Evolutionary conservation across 768 basidiomycete genomes (phyloP), one percentile per base, ranked within the genome.

Genomic region (Serendipita sp.): DNA sequence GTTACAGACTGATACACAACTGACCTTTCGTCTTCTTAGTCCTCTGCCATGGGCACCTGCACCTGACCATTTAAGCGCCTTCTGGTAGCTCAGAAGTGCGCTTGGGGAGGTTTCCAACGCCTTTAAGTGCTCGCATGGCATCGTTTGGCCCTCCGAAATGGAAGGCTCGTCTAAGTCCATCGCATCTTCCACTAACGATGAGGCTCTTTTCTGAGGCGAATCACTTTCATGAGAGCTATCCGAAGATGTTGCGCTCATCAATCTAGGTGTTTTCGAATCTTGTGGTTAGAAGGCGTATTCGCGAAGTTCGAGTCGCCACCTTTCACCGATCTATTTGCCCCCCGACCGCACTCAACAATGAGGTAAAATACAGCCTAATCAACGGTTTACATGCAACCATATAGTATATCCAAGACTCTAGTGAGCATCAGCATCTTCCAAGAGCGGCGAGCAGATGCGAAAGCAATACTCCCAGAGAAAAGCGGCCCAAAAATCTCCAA

Each of bases 161-260:
- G 53, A 31, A 26, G n/a, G 26, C 9, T 28, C 33, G 30, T 58
- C 53, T 9, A 58, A n/a, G 4, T 58, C 53, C 53, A 58, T 58
- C 17, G 26, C 33, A 33, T 58, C 53, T 9, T 34, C 53, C 30
- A 31, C 9, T n/a, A 4, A 13, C 0, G 53, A 58, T 24, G 30
- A 4, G 4, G 13, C 53, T 58, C 53, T 58, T 33, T 58, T 58
- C 4, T 24, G 24, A 58, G 53, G 53, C 17, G 53, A 58, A 4
- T 58, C 53, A 26, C 53, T 58, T 4, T 34, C 53, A n/a, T 58
- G 53, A 33, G 53, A 58, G 30, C 53, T 58, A 33, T 58, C 53
- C 11, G 53, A 58, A n/a, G 45, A 30, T 20, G 53, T 22, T n/a
- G 20, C 26, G 20, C 53, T 58, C 22, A 31, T 24, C 9, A 26